Evolutionary conservation across 2,329 filamentous ascomycete species (phyloP).

Genomic region (Nemania diffusa): DNA sequence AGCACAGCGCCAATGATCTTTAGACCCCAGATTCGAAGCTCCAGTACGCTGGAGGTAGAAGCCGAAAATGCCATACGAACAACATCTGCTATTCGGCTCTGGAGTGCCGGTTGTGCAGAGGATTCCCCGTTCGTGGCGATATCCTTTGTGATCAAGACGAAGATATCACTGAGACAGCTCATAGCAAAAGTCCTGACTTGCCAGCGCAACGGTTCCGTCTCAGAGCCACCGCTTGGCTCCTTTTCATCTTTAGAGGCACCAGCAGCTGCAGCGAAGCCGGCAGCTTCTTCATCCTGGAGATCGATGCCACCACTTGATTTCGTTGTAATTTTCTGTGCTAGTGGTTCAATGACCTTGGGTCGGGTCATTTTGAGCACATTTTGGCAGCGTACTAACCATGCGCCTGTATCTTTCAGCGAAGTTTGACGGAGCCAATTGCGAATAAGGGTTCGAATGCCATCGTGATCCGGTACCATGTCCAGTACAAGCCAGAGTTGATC

Average conservation of each 20-base stretch:
- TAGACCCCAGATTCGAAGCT: slow-evolving; percentile 88
- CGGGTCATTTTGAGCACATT: slow-evolving; percentile 89
- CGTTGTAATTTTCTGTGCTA: slow-evolving; percentile 55
- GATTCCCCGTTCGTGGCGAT: slow-evolving; percentile 82
- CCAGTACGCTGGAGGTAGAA: slow-evolving; percentile 90
- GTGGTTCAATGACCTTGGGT: slow-evolving; percentile 68
- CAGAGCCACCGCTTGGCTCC: slow-evolving; percentile 60
- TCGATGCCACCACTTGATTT: slow-evolving; percentile 72
- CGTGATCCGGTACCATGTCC: slow-evolving; percentile 79
- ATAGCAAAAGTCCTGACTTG: slow-evolving; percentile 96
- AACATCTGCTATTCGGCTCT: slow-evolving; percentile 87
- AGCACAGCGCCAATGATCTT: slow-evolving; percentile 94
- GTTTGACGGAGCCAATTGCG: slow-evolving; percentile 95
- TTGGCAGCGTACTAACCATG: slow-evolving; percentile 92
- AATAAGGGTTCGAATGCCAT: slow-evolving; percentile 86
- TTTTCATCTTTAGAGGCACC: slow-evolving; percentile 66
- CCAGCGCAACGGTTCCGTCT: slow-evolving; percentile 92
- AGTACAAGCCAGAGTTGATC: slow-evolving; percentile 92
- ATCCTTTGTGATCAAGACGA: slow-evolving; percentile 81
- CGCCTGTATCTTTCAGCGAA: slow-evolving; percentile 78
- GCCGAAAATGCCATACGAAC: slow-evolving; percentile 97
- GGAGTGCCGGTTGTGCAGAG: slow-evolving; percentile 78
- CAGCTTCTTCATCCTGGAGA: slow-evolving; percentile 93
- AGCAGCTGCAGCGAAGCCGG: slow-evolving; percentile 86
- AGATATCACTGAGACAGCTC: slow-evolving; percentile 85